Conservation (phyloP, 768 basidiomycete species). For the Collybia sp. region DNA sequence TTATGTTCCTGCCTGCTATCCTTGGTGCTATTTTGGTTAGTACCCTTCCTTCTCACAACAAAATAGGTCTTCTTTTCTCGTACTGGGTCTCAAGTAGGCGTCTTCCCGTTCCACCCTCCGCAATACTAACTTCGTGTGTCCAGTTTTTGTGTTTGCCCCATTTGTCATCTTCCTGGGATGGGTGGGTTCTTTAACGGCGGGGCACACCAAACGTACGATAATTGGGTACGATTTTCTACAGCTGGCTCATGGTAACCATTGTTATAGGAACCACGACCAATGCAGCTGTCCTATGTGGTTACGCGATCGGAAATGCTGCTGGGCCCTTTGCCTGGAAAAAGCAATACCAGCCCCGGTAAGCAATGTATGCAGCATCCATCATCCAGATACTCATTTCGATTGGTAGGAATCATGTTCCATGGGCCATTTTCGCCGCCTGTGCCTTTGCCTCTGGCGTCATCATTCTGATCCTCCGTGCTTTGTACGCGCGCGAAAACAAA, state of each 20-base stretch:
- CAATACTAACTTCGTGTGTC: not conserved
- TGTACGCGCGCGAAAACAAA: slow-evolving; percentile 58
- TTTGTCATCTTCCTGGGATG: slow-evolving; percentile 61
- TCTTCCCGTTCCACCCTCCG: not conserved
- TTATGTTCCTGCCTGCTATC: slow-evolving; percentile 62
- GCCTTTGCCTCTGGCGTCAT: slow-evolving; percentile 46
- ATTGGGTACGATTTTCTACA: slow-evolving; percentile 21
- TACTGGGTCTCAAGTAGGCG: slow-evolving; percentile 47
- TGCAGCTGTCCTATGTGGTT: slow-evolving; percentile 69
- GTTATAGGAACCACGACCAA: slow-evolving; percentile 27
- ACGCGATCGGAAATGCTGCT: slow-evolving; percentile 58
- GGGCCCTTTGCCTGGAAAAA: slow-evolving; percentile 77
- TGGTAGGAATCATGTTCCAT: slow-evolving; percentile 67
- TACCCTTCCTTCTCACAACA: slow-evolving; percentile 59
- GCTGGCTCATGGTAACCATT: too few relatives aligned
- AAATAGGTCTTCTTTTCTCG: slow-evolving; percentile 58
- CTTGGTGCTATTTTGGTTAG: slow-evolving; percentile 60
- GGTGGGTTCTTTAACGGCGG: slow-evolving; percentile 61
- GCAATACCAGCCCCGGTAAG: slow-evolving; percentile 60
- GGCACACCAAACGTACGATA: slow-evolving; percentile 62
- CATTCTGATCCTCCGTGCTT: slow-evolving; percentile 42
- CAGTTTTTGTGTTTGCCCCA: slow-evolving; percentile 17
- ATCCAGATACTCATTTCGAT: not conserved
- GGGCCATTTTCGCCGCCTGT: slow-evolving; percentile 71
- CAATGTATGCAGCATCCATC: not conserved